Percentiles rank a stretch among this genome's conserved stretches.
Conservation (phyloP, 768 basidiomycete species). For the Grammothele lineata region DNA sequence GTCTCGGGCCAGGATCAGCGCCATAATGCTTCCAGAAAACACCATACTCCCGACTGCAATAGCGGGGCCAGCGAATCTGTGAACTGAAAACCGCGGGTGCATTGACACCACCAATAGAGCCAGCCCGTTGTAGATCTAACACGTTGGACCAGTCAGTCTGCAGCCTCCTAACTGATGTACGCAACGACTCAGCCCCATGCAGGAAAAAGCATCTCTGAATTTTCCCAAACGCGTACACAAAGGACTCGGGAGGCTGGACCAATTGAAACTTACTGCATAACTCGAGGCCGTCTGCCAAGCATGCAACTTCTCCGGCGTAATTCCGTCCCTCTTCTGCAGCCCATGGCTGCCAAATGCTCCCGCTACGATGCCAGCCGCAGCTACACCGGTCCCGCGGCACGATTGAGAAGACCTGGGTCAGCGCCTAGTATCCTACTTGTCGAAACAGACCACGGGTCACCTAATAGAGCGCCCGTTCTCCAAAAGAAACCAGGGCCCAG, state of each 20-base stretch:
- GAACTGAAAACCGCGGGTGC: constrained; percentile 55
- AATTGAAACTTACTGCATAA: constrained; percentile 50
- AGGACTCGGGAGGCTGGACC: background rate
- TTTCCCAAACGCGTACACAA: no score
- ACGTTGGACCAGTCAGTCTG: background rate
- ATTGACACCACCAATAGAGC: constrained; percentile 57
- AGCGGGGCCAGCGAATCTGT: constrained; percentile 65
- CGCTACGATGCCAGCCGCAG: constrained; percentile 47
- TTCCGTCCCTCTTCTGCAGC: constrained; percentile 42
- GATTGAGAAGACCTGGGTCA: no score
- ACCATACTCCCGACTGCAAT: constrained; percentile 52
- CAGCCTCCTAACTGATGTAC: background rate
- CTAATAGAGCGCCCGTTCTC: constrained; percentile 25
- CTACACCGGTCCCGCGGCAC: constrained; percentile 27
- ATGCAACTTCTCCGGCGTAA: constrained; percentile 47
- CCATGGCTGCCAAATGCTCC: constrained; percentile 72
- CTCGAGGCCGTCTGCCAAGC: constrained; percentile 61
- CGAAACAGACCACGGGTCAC: constrained; percentile 15
- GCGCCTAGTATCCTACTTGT: no score
- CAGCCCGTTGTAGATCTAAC: constrained; percentile 66
- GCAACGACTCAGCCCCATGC: no score
- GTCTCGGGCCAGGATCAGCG: constrained; percentile 46
- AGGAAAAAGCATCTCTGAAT: no score
- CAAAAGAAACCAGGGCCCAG: constrained; percentile 20
- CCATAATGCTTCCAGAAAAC: constrained; percentile 63